These are phyloP conservation scores for Scedosporium dehoogii DNA, from an alignment of 2,329 filamentous ascomycete species.

Conservation along the genomic window DNA sequence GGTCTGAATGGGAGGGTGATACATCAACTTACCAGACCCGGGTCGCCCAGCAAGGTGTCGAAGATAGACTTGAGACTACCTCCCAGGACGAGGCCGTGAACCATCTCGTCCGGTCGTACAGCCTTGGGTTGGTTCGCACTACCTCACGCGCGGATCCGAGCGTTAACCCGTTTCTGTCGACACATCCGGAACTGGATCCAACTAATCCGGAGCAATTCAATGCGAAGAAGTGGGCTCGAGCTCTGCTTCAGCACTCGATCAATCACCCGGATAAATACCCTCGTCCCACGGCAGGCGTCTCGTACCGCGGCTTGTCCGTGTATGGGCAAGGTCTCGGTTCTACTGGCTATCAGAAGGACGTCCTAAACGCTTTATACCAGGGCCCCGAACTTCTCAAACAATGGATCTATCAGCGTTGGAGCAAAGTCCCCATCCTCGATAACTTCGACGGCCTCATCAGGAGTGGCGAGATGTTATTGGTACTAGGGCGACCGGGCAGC, in stretches of 20 bases:
- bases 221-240: constrained; percentile 33
- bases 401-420: constrained; percentile 14
- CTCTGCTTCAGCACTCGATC: constrained; percentile 29
- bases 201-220: constrained; percentile 28
- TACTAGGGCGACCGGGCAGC: constrained; percentile 41
- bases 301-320: constrained; percentile 27
- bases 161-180: constrained; percentile 13
- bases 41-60: not conserved
- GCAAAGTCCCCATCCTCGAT: constrained; percentile 37
- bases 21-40: not conserved
- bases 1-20: not conserved
- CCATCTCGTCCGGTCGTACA: constrained; percentile 10
- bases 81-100: not conserved
- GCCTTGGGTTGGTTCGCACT: constrained; percentile 11
- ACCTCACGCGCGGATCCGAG: constrained; percentile 7
- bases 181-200: constrained; percentile 28
- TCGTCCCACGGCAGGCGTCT: constrained; percentile 25
- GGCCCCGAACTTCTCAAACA: constrained; percentile 13
- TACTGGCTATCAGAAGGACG: constrained; percentile 24
- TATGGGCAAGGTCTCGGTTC: constrained; percentile 24
- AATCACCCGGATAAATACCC: constrained; percentile 24
- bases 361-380: constrained; percentile 18
- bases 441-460: constrained; percentile 42
- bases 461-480: constrained; percentile 25
- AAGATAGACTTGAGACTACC: not conserved